phyloP scores from a whole-genome alignment of 2,329 filamentous ascomycete genomes.

The Colletotrichum salicis region DNA sequence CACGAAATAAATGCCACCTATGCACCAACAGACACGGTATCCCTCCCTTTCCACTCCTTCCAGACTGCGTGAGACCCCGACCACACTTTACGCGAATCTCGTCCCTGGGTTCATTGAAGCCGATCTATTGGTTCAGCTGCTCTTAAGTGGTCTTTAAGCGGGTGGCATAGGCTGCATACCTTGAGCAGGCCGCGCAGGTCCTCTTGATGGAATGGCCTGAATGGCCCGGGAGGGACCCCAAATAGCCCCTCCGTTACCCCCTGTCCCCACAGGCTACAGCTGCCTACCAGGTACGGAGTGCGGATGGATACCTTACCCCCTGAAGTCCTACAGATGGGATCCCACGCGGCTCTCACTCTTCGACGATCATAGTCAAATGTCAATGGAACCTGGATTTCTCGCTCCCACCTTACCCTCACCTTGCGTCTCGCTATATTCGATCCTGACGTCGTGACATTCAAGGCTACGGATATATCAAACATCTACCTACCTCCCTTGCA shows the following conservation, averaged over 20 bases:
- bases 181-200: slow-evolving; percentile 19
- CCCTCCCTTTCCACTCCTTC: slow-evolving; percentile 26
- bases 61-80: neutral
- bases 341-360: neutral
- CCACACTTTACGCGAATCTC: slow-evolving; percentile 33
- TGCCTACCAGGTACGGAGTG: no score
- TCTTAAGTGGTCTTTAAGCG: neutral
- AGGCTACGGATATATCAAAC: neutral
- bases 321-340: neutral
- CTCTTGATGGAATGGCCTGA: slow-evolving; percentile 29
- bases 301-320: neutral
- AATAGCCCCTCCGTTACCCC: slow-evolving; percentile 9
- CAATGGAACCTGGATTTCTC: neutral
- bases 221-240: slow-evolving; percentile 6
- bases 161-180: neutral
- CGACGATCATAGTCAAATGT: neutral
- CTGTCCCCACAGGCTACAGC: slow-evolving; percentile 24
- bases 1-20: slow-evolving; percentile 36
- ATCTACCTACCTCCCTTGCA: neutral
- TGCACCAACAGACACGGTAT: slow-evolving; percentile 35
- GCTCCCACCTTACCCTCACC: neutral
- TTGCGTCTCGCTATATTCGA: neutral
- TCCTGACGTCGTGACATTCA: neutral
- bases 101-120: neutral
- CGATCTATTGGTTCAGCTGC: slow-evolving; percentile 12